A percentile compares a stretch with the other conserved stretches of the same genome.
Evolutionary conservation across 202 grass and related monocot genomes (phyloP).

Genomic region (Alloteropsis angusta): DNA sequence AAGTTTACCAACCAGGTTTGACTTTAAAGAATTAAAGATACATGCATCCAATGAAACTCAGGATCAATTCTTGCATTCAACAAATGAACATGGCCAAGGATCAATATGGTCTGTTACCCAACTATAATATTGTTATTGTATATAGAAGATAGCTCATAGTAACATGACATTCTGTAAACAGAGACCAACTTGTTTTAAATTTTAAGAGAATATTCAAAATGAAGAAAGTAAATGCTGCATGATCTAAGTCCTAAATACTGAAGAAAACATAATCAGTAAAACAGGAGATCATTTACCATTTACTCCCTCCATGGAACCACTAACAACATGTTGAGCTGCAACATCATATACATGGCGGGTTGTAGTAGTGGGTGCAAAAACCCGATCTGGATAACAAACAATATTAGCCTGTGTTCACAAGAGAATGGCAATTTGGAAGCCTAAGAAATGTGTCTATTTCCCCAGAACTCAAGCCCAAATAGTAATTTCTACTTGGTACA

Average conservation of each 20-base stretch:
- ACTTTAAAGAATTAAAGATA: not conserved
- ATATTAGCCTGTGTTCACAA: slow-evolving; percentile 9
- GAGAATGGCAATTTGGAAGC: not conserved
- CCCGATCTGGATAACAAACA: slow-evolving; percentile 53
- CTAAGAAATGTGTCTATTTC: not conserved
- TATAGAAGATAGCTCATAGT: not conserved
- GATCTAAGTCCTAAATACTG: not conserved
- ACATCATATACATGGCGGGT: slow-evolving; percentile 99
- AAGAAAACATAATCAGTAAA: not conserved
- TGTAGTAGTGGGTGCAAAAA: slow-evolving; percentile 98
- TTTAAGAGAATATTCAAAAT: not conserved
- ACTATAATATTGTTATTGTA: not conserved
- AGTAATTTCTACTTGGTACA: not conserved
- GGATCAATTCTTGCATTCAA: slow-evolving; percentile 1
- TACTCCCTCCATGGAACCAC: slow-evolving; percentile 93
- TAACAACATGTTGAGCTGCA: slow-evolving; percentile 92
- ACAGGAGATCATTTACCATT: slow-evolving; percentile 63
- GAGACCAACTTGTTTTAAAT: not conserved
- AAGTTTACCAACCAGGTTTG: not conserved
- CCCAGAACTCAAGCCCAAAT: not conserved
- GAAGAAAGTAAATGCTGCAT: not conserved
- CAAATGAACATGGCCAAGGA: not conserved
- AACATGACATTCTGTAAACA: slow-evolving; percentile 11
- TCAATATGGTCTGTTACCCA: not conserved
- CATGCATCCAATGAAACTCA: not conserved